Base-by-base conservation (phyloP, 495 filamentous ascomycete species). In the Chaetomium tenue region DNA sequence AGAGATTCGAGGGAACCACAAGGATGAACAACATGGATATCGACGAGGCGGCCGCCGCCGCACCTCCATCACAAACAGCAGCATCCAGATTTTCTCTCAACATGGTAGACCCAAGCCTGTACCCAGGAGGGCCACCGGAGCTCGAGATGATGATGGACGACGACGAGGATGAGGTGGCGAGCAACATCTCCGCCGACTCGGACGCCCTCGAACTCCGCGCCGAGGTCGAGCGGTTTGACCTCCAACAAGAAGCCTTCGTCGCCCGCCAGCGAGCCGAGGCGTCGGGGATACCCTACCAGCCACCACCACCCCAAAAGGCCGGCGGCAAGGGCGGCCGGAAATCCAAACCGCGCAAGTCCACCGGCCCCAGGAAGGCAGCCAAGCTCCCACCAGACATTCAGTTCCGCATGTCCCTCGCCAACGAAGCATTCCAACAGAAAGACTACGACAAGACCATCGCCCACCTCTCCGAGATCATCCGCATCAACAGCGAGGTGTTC, bases 401-500 rank as follows among this genome's bases (percentile, higher is more conserved):
- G 64, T 77, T 85, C 53, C 76, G 89, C 52, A 82, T 92, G 65
- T 85, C 82, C n/a, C 76, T 86, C 69, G 91, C 91, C 8, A 88
- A 84, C 28, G 82, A 86, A 30, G 85, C 87, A 2, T 93, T 88
- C 72, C 84, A 91, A 65, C 80, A 84, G 58, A 80, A 82, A 13
- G 80, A 89, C 51, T 87, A 87, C 71, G 85, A 87, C 30, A 77
- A 81, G 42, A 89, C 91, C 13, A 79, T 85, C 37, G 77, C 85
- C 2, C 78, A 84, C 51, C 84, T 89, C 13, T 78, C 81, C 54
- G 84, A 87, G 70, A 89, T 92, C 13, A 87, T 96, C 58, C 84
- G 89, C 62, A 82, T 88, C 68, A 96, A 96, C 71, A 89, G 90
- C 16, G 92, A 96, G 72, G 90, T 92, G 61, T 89, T 89, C 65